These are phyloP conservation scores for Nicotiana tabacum DNA, from an alignment of 257 asterid species.

Conservation along the genomic window DNA sequence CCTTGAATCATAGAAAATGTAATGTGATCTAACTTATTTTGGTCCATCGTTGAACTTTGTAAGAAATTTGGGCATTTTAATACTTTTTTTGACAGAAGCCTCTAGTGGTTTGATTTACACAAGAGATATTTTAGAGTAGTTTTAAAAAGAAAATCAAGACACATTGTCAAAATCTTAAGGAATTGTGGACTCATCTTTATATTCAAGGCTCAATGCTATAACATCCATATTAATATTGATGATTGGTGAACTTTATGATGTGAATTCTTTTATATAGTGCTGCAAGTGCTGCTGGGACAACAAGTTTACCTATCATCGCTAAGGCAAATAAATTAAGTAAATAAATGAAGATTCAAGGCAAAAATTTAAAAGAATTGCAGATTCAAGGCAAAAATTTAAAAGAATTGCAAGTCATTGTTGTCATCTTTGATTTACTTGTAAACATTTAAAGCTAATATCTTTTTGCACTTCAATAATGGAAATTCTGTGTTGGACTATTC, in stretches of 20 bases:
- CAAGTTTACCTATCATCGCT: not conserved
- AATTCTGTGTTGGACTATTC: not conserved
- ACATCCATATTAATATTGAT: not conserved
- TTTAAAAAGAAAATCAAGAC: not conserved
- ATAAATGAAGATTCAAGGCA: not conserved
- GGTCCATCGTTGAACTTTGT: not conserved
- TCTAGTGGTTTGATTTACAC: not conserved
- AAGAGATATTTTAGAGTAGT: not conserved
- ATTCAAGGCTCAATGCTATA: not conserved
- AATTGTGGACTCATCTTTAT: not conserved
- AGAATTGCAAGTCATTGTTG: not conserved
- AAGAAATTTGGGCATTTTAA: not conserved
- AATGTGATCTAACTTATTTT: slow-evolving; percentile 7
- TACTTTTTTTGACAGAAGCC: not conserved
- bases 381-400: too few species aligned
- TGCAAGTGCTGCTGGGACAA: not conserved
- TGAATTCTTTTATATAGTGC: not conserved
- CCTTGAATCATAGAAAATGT: not conserved
- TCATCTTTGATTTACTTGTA: not conserved
- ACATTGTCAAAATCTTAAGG: not conserved
- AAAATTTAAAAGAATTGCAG: not conserved
- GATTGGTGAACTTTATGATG: not conserved
- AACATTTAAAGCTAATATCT: not conserved
- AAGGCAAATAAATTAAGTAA: not conserved
- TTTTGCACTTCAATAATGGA: not conserved